These are phyloP conservation scores for Kickxella alabastrina DNA, from an alignment of 192 early-diverging fungal species.

Conservation along the genomic window DNA sequence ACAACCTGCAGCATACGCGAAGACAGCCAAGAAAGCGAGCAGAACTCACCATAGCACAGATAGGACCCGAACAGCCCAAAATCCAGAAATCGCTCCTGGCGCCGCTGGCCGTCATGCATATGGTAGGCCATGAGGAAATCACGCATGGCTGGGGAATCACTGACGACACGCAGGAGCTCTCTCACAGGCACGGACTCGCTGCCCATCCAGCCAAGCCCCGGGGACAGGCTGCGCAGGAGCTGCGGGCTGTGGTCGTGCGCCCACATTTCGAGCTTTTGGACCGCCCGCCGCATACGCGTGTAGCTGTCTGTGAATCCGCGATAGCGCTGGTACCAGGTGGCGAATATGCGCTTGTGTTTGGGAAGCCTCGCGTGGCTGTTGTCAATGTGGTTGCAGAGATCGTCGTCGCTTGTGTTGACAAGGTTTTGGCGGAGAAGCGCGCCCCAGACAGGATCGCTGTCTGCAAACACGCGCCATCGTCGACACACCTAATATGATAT, in stretches of 20 bases:
- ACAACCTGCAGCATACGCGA: conserved; percentile 47
- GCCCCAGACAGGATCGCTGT: conserved; percentile 26
- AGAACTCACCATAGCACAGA: conserved; percentile 42
- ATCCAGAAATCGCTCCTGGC: conserved; percentile 14
- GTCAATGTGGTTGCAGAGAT: background rate
- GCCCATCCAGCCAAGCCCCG: conserved; percentile 41
- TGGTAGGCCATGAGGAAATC: conserved; percentile 47
- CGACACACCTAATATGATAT: conserved; percentile 17
- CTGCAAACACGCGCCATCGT: conserved; percentile 16
- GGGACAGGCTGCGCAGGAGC: conserved; percentile 26
- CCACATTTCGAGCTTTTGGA: conserved; percentile 28
- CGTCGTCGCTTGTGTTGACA: conserved; percentile 8
- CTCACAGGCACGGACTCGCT: conserved; percentile 28
- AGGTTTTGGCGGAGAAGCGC: conserved; percentile 8
- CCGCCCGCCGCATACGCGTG: conserved; percentile 31
- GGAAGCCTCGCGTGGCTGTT: background rate
- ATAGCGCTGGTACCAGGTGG: conserved; percentile 25
- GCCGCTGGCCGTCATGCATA: conserved; percentile 45
- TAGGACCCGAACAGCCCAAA: conserved; percentile 42
- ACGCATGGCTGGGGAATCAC: conserved; percentile 33
- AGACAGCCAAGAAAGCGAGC: conserved; percentile 39
- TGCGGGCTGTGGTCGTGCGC: conserved; percentile 10
- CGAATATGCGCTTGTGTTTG: conserved; percentile 26
- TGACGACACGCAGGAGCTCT: conserved; percentile 38
- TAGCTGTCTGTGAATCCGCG: conserved; percentile 36